Base-by-base conservation (phyloP, 164 flowering plant genomes). In the Piper longum region DNA sequence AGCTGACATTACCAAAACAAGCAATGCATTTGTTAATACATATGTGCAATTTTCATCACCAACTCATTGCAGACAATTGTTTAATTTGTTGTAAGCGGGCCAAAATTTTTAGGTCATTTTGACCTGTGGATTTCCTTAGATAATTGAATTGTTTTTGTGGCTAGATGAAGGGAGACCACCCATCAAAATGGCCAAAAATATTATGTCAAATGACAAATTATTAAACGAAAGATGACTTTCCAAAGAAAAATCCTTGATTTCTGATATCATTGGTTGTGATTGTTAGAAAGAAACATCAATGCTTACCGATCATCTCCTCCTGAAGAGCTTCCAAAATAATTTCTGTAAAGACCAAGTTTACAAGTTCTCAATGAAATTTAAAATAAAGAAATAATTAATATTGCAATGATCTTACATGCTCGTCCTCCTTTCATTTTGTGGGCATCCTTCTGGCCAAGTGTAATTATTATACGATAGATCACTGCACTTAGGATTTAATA, bases 401-500 rank as follows among this genome's bases (percentile, higher is more conserved):
- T 26, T 26, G 36, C 36, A 26, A 26, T 3, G 42, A 14, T 60
- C 62, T 41, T 60, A 60, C 62, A 41, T n/a, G 7, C 11, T 44
- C 48, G 48, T 44, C 11, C 11, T 44, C 3, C 17, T 11, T 5
- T 48, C 3, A 16, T 60, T 12, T 13, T 13, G 18, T n/a, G 17
- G 63, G 43, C 63, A 61, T 3, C 11, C 11, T 4, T 8, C 40
- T 16, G 52, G 13, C 18, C 17, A 16, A 41, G 63, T 42, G 43
- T 16, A 43, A 19, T 61, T 61, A 41, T 61, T 61, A 52, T 61
- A 61, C n/a, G 52, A 61, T 1, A 61, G 52, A 43, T 61, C 63
- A 61, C 63, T 61, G 63, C 26, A 8, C 4, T 16, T 41, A 59
- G 36, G 3, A 55, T 5, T 5, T 5, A 44, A 44, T 44, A 44